phyloP scores from a whole-genome alignment of 768 basidiomycete genomes.

The Pisolithus orientalis region DNA sequence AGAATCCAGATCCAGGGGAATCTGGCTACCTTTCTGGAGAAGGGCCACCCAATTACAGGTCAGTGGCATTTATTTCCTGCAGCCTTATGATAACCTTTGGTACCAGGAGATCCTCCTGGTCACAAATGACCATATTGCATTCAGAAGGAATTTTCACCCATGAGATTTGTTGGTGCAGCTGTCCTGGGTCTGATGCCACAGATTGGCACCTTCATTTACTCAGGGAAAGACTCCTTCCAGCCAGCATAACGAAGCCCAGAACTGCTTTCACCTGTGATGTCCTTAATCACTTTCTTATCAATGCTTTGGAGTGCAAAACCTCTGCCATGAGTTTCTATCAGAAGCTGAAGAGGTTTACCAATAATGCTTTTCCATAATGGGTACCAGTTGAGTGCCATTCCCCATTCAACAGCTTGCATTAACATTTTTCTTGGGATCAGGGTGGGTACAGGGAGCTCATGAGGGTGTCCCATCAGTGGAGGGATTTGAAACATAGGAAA shows the following conservation, averaged over 20 bases:
- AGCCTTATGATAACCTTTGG: too few species aligned
- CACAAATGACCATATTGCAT: too few species aligned
- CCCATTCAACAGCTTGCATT: background rate
- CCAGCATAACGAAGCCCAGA: background rate
- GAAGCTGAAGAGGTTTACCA: constrained; percentile 5
- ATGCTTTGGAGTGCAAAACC: constrained; percentile 10
- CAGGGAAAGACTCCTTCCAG: background rate
- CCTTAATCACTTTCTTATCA: background rate
- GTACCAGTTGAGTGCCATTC: too few species aligned
- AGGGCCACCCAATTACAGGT: too few species aligned
- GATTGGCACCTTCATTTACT: background rate
- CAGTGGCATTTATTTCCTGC: too few species aligned
- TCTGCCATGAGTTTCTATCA: constrained; percentile 7
- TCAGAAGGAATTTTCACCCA: too few species aligned
- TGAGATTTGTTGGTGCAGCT: background rate
- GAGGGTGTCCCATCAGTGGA: constrained; percentile 1
- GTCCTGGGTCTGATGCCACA: background rate
- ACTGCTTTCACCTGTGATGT: constrained; percentile 1
- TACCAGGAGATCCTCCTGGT: too few species aligned
- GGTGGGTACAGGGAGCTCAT: constrained; percentile 7
- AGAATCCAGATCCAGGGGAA: too few species aligned
- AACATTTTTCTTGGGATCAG: background rate
- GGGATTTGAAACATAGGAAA: constrained; percentile 1
- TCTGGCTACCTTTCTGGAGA: too few species aligned
- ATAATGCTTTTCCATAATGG: background rate